Conservation (phyloP, 495 filamentous ascomycete genomes). For the Talaromyces adpressus region DNA sequence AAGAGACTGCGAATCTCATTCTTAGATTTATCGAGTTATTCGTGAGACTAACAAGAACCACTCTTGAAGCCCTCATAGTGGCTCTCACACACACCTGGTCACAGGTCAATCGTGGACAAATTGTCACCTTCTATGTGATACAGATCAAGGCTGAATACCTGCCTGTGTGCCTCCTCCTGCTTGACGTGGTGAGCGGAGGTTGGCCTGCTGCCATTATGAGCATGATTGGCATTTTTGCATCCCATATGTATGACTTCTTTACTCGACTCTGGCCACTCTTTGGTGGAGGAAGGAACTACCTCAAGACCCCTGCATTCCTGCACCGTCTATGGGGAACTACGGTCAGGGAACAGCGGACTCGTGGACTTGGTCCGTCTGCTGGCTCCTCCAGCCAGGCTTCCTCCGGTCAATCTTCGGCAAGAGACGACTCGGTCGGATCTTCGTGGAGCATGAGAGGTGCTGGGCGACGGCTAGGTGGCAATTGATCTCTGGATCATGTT, state of each 20-base stretch:
- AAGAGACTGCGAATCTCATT: conserved; percentile 1
- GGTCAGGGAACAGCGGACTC: conserved; percentile 8
- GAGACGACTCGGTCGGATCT: conserved; percentile 27
- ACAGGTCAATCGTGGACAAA: conserved; percentile 71
- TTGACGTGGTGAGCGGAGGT: conserved; percentile 54
- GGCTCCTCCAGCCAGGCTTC: conserved; percentile 17
- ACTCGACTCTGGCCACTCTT: conserved; percentile 76
- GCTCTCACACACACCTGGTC: conserved; percentile 73
- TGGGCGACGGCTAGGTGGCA: conserved; percentile 60
- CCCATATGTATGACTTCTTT: conserved; percentile 81
- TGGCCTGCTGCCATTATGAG: conserved; percentile 45
- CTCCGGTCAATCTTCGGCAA: conserved; percentile 19
- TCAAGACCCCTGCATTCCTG: conserved; percentile 62
- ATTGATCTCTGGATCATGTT: conserved; percentile 7
- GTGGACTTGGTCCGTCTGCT: conserved; percentile 56
- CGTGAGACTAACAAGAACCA: not conserved
- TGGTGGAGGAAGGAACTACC: conserved; percentile 65
- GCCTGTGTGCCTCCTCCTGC: conserved; percentile 66
- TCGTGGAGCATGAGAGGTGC: conserved; percentile 60
- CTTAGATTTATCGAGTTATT: conserved; percentile 19
- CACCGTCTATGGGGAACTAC: conserved; percentile 46
- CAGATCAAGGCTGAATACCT: conserved; percentile 67
- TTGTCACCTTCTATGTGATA: conserved; percentile 66
- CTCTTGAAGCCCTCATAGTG: conserved; percentile 60
- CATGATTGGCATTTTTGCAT: conserved; percentile 65